A percentile compares a stretch with the other conserved stretches of the same genome.
These are phyloP conservation scores for Warburgia ugandensis DNA, from an alignment of 164 flowering plant genomes.

Conservation along the genomic window DNA sequence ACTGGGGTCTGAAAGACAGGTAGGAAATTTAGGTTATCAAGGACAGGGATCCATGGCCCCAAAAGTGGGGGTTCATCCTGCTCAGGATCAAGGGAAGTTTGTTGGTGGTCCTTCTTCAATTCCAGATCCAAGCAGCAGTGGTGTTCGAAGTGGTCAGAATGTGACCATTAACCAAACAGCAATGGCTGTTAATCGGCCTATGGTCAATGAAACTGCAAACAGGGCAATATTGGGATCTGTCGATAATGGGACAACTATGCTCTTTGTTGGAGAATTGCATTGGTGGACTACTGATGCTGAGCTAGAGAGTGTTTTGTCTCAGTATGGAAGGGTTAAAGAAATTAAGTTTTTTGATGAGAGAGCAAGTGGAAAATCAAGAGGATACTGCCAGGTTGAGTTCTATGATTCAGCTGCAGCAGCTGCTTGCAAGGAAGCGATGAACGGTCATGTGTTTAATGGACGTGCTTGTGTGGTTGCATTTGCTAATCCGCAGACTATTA, in stretches of 20 bases:
- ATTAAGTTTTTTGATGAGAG: constrained; percentile 68
- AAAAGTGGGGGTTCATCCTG: constrained; percentile 29
- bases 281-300: constrained; percentile 91
- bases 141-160: constrained; percentile 29
- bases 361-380: constrained; percentile 76
- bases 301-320: constrained; percentile 46
- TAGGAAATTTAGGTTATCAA: constrained; percentile 33
- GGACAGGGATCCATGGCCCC: constrained; percentile 30
- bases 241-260: constrained; percentile 51
- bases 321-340: constrained; percentile 62
- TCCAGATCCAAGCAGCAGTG: constrained; percentile 24
- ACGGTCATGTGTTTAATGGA: constrained; percentile 56
- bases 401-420: constrained; percentile 50
- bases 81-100: constrained; percentile 24
- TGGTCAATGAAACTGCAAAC: constrained; percentile 26
- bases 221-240: constrained; percentile 18
- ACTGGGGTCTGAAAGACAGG: constrained; percentile 27
- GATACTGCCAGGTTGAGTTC: constrained; percentile 77
- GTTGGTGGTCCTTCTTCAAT: constrained; percentile 25
- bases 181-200: constrained; percentile 24
- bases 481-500: constrained; percentile 59
- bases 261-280: constrained; percentile 65
- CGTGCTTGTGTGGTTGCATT: constrained; percentile 69
- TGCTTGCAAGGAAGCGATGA: constrained; percentile 67
- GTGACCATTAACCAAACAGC: constrained; percentile 24